These are phyloP conservation scores for Fraxinus greggii DNA, from an alignment of 305 asterid genomes.

Conservation along the genomic window DNA sequence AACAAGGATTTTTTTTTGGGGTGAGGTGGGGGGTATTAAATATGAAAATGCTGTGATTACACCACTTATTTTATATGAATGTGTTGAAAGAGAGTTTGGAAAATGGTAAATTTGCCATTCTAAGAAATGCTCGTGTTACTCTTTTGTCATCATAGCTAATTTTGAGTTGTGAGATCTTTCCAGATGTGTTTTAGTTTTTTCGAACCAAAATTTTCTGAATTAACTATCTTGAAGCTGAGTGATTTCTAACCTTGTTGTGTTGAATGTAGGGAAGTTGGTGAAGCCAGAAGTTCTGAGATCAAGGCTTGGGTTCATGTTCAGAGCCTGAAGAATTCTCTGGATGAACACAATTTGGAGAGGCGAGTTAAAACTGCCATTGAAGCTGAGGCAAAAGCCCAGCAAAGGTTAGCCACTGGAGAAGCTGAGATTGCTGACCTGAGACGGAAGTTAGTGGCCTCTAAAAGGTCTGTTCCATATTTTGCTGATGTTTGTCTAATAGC, in stretches of 20 bases:
- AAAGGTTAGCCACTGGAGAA: conserved; percentile 87
- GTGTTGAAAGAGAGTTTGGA: conserved; percentile 11
- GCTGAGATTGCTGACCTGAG: conserved; percentile 93
- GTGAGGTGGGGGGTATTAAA: neutral
- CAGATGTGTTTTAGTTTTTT: conserved; percentile 4
- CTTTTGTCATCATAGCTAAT: conserved; percentile 2
- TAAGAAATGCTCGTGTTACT: conserved; percentile 19
- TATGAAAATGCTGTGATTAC: neutral
- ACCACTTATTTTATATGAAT: neutral
- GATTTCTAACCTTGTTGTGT: conserved; percentile 20
- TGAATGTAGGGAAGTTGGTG: conserved; percentile 67
- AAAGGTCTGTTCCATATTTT: conserved; percentile 48
- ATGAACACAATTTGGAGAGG: conserved; percentile 78
- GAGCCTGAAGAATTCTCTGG: conserved; percentile 74
- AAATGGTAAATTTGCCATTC: neutral
- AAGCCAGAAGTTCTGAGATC: conserved; percentile 73
- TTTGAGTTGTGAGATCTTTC: conserved; percentile 16
- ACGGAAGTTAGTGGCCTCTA: conserved; percentile 68
- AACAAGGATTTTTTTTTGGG: neutral
- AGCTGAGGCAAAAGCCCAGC: conserved; percentile 93
- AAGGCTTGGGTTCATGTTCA: conserved; percentile 92
- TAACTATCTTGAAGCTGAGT: neutral
- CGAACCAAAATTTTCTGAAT: neutral
- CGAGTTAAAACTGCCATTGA: conserved; percentile 92
- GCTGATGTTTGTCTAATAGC: neutral